Percentiles rank a stretch among this genome's conserved stretches.
These are phyloP conservation scores for Calonectria hawksworthii DNA, from an alignment of 2,329 filamentous ascomycete genomes.

Conservation along the genomic window DNA sequence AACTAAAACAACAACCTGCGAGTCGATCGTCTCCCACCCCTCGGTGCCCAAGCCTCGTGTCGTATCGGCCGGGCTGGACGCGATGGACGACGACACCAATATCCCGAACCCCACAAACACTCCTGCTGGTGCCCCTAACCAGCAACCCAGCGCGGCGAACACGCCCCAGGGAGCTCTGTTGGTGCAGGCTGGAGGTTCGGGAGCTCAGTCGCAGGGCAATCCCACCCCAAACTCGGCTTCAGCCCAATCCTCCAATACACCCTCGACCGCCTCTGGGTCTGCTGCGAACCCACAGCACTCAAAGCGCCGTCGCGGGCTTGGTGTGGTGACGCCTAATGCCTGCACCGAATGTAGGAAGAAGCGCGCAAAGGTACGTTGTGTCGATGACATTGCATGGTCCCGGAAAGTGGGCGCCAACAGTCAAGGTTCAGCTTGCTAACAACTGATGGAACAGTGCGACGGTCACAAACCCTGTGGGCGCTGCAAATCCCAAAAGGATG, in stretches of 20 bases:
- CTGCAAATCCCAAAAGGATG: conserved; percentile 67
- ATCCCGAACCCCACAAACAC: conserved; percentile 45
- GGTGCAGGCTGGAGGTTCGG: conserved; percentile 32
- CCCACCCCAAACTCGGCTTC: conserved; percentile 47
- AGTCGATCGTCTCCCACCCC: background rate
- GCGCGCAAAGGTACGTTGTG: conserved; percentile 66
- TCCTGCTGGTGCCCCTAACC: conserved; percentile 46
- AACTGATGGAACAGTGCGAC: conserved; percentile 63
- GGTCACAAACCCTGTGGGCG: conserved; percentile 69
- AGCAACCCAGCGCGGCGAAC: conserved; percentile 50
- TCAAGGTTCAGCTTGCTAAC: conserved; percentile 31
- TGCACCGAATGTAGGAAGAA: conserved; percentile 75
- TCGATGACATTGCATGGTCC: background rate
- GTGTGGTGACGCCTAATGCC: conserved; percentile 71
- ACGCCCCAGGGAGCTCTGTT: conserved; percentile 50
- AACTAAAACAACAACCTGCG: conserved; percentile 30
- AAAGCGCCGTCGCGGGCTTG: conserved; percentile 68
- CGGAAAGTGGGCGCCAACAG: background rate
- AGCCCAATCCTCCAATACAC: conserved; percentile 45
- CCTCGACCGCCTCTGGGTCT: conserved; percentile 40
- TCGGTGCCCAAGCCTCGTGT: conserved; percentile 10
- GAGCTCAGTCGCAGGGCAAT: conserved; percentile 46
- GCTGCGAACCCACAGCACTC: conserved; percentile 52
- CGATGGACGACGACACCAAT: conserved; percentile 50
- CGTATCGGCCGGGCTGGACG: conserved; percentile 23